Base-by-base conservation (phyloP, 805 yeast genomes). In the Starmerella cellae region DNA sequence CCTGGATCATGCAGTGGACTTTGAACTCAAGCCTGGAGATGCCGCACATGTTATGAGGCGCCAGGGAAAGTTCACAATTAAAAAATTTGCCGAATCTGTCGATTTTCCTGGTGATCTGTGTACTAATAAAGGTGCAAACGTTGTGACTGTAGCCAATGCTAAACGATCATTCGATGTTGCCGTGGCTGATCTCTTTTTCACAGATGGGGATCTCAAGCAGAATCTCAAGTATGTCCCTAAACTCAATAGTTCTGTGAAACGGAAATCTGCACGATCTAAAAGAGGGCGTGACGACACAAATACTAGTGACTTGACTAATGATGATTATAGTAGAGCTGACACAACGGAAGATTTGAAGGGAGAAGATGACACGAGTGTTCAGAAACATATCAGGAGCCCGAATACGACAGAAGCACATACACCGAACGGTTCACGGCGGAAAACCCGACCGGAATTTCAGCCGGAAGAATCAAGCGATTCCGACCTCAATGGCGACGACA, bases 21-120 rank as follows among this genome's bases (percentile, higher is more conserved):
- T 43, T 24, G 39, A 38, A 14, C 30, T 47, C 17, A 21, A 22
- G n/a, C 36, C 30, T 3, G 48, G 43, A 11, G 51, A 46, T 37
- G 16, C 20, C 13, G 46, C 43, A 8, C 51, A 46, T 18, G 19
- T 38, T 3, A 17, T 36, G n/a, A 20, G 26, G 13, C 30, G 22
- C 20, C 32, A 8, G 31, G 39, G 39, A 14, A 20, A 23, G 4
- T 36, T 36, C 31, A 6, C 4, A 8, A 14, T 36, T n/a, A 20
- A 36, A 13, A 9, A n/a, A 16, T 21, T 36, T 11, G 30, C 9
- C 21, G n/a, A 9, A 6, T 6, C 20, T 4, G 5, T 31, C 13
- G 14, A 17, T 4, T n/a, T 6, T 20, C 18, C 30, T 5, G 17
- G 9, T 8, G 24, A 14, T 5, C 4, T 33, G 5, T 20, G 4